Evolutionary conservation across 2,329 filamentous ascomycete species (phyloP), one percentile per base, ranked within the genome.

Genomic region (Cadophora gregata): DNA sequence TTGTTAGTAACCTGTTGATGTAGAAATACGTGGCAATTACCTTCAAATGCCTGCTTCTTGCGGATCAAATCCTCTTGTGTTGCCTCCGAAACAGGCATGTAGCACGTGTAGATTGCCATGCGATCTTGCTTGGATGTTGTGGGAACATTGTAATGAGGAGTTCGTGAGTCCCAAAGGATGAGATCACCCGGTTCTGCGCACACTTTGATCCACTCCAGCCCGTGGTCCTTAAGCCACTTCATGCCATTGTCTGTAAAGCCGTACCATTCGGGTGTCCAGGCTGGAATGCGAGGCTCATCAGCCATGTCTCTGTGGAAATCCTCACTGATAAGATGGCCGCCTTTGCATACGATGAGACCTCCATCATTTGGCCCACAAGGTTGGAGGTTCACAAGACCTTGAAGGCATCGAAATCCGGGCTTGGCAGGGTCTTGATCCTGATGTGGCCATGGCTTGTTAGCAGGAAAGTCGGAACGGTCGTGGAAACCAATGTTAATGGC

Each of bases 81-180:
- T 19, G 73, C 80, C 47, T 77, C 77, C 4, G 74, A 72, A 19
- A 78, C 81, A 8, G 79, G 80, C 79, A 75, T 82, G 63, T 74
- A 81, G 73, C 79, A 80, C 0, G 80, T 80, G 62, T 81, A 81
- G 3, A 79, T 73, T 25, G 25, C 55, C 24, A 67, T 36, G 10
- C 60, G 45, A n/a, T 36, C 50, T 10, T 50, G 42, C 42, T 59
- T 27, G 21, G 25, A 56, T 10, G 55, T 67, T 1, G 79, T 77
- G 5, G 79, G 66, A 10, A 71, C 67, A 48, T 76, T 77, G 68
- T 80, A 84, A 72, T 85, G 83, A 60, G 84, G 80, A 0, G 80
- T 81, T 4, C 83, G 75, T 4, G 79, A 80, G 67, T 83, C 81
- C 82, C 81, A 82, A 7, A 83, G 73, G 5, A 82, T 76, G 66